phyloP scores from a whole-genome alignment of 352 stramenopile species.

The Globisporangium heterothallicum region DNA sequence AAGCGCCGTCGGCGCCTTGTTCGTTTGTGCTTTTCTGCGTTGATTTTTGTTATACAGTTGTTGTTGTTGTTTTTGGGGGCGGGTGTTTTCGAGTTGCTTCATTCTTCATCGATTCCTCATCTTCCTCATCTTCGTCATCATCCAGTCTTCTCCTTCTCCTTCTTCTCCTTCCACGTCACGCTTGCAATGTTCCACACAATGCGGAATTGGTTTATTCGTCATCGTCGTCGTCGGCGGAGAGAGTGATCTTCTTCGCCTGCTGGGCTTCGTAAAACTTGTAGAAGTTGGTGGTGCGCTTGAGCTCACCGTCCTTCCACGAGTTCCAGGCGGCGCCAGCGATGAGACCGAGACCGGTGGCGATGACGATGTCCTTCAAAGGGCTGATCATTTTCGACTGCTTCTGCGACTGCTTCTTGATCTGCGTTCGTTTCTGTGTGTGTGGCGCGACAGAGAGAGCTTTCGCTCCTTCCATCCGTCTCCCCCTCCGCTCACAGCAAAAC shows the following conservation, averaged over 20 bases:
- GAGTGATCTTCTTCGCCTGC: constrained; percentile 55
- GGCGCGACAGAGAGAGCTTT: neutral
- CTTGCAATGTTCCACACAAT: neutral
- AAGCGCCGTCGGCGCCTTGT: neutral
- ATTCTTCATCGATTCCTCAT: neutral
- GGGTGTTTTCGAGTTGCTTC: neutral
- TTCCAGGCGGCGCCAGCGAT: constrained; percentile 51
- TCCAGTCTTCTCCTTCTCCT: neutral
- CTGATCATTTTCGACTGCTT: constrained; percentile 52
- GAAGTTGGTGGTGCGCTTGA: constrained; percentile 71
- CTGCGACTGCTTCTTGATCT: neutral
- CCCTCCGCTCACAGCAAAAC: no score
- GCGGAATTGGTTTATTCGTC: constrained; percentile 13
- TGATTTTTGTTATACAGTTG: neutral
- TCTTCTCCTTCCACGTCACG: neutral
- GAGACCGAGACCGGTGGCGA: constrained; percentile 65
- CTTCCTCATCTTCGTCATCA: neutral
- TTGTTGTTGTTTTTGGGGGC: neutral
- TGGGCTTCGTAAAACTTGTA: constrained; percentile 82
- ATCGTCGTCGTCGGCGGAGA: constrained; percentile 39
- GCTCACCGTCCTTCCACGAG: constrained; percentile 56
- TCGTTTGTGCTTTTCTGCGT: neutral
- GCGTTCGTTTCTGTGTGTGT: neutral
- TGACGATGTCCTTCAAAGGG: constrained; percentile 76
- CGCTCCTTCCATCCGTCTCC: neutral